Conservation (phyloP, 1,284 basidiomycete genomes). For the Paramarasmius palmivorus region DNA sequence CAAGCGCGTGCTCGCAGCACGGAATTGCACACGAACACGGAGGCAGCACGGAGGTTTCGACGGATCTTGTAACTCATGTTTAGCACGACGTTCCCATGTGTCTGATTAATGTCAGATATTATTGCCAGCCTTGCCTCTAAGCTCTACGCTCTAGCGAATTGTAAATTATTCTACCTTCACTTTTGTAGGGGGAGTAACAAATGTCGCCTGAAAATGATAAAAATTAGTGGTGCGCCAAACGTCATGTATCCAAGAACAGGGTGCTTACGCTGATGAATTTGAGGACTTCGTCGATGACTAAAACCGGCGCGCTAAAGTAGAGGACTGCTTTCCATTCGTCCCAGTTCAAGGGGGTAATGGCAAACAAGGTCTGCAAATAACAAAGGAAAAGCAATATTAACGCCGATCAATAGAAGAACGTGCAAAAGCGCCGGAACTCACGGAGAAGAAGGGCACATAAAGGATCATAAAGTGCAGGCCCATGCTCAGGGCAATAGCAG, state of each 20-base stretch:
- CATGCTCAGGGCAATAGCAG: conserved; percentile 88
- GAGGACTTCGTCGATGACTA: conserved; percentile 89
- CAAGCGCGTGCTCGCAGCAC: too few species aligned
- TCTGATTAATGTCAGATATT: conserved; percentile 7
- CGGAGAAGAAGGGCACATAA: conserved; percentile 93
- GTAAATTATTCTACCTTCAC: conserved; percentile 39
- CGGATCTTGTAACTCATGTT: not conserved
- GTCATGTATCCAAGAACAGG: conserved; percentile 5
- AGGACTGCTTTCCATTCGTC: conserved; percentile 95
- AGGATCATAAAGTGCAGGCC: conserved; percentile 90
- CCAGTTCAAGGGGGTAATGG: conserved; percentile 90
- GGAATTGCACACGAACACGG: too few species aligned
- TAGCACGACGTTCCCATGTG: not conserved
- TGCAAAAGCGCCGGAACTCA: conserved; percentile 37
- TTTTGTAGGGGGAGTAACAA: conserved; percentile 47
- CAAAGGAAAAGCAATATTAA: conserved; percentile 7
- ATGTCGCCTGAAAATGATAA: conserved; percentile 33
- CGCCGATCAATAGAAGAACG: conserved; percentile 6
- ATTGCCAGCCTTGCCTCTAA: not conserved
- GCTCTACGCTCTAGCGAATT: not conserved
- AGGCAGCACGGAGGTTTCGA: too few species aligned
- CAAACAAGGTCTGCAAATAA: conserved; percentile 72
- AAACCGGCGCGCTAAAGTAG: conserved; percentile 84
- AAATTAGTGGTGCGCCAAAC: not conserved
- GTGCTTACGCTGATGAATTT: conserved; percentile 78